Evolutionary conservation across 306 rosid genomes (phyloP), one percentile per base, ranked within the genome.

Genomic region (Cucurbita maxima): DNA sequence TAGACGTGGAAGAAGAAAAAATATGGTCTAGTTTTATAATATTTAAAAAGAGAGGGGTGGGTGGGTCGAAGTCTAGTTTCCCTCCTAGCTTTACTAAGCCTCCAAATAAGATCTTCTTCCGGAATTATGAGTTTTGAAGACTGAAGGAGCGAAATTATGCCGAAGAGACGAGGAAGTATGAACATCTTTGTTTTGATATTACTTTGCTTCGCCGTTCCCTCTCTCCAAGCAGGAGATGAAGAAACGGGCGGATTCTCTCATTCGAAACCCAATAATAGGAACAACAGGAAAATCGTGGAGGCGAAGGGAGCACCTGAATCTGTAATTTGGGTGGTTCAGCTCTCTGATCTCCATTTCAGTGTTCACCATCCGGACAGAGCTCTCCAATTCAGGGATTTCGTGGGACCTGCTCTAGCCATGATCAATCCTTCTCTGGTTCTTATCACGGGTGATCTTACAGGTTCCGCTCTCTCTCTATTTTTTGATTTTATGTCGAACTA

Each of bases 281-380:
- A 25, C 30, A 18, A n/a, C 18, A 59, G 59, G 41, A 68, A 76
- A 55, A 86, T 78, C 61, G 73, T 81, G 20, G 63, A 75, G 61
- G 70, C 73, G 14, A 80, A 83, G n/a, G 92, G 87, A 74, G 82
- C 64, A 36, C 82, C 88, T 1, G 88, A 86, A 79, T 90, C 94
- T 13, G 83, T 90, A 56, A 74, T 90, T 61, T 94, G 98, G 98
- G 78, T 79, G 67, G 96, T 94, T 86, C 98, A 94, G 86, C 89
- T 94, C 47, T 90, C 98, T 53, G 97, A 94, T 88, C 96, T 94
- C 74, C 98, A 94, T 81, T 90, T 94, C 86, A 94, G 98, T 76
- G 87, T 86, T 66, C 96, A 94, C 83, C 86, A 94, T 66, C 95
- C 98, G 3, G 80, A 89, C 22, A 78, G 98, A 84, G 97, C 96